Base-by-base conservation (phyloP, 768 basidiomycete genomes). In the Collybia sordida region DNA sequence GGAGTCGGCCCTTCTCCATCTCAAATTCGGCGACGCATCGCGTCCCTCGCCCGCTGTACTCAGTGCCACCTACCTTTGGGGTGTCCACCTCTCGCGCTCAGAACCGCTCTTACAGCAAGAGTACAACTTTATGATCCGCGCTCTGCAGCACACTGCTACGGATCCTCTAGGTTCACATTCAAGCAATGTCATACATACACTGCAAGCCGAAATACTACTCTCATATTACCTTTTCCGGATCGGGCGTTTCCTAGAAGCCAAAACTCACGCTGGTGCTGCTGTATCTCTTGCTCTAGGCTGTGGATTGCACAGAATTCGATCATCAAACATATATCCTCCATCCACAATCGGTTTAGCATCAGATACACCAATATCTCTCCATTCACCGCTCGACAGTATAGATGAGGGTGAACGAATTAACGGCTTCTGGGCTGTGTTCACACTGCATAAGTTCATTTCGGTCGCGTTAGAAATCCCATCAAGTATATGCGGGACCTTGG, bases 391-490 rank as follows among this genome's bases (percentile, higher is more conserved):
- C 15, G 76, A 79, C 57, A 55, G 64, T 21, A 60, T 81, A n/a
- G 84, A 85, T 52, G 82, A 85, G 59, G 83, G 79, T 17, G 85
- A 86, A 58, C 73, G 82, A 25, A 83, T 86, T 50, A 81, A 81
- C 47, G 81, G 75, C 0, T 86, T 87, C 61, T 87, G 85, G 85
- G 68, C 78, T 0, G 81, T 80, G 6, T 77, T 81, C 53, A 67
- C 71, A 42, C 70, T 85, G 47, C 83, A 86, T 64, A 79, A 82
- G 46, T 74, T 74, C 57, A 74, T 82, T 54, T 69, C 78, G 1
- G 73, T 83, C 14, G 73, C 77, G 5, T 69, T 82, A 34, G 81
- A 82, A 49, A 70, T 75, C 1, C 72, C 83, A 0, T 62, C 74
- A 17, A 74, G 71, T n/a, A 74, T 86, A 17, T 79, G 76, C 50